Evolutionary conservation across 192 early-diverging fungal genomes (phyloP), one percentile per base, ranked within the genome.

Genomic region (Phlyctochytrium bullatum): DNA sequence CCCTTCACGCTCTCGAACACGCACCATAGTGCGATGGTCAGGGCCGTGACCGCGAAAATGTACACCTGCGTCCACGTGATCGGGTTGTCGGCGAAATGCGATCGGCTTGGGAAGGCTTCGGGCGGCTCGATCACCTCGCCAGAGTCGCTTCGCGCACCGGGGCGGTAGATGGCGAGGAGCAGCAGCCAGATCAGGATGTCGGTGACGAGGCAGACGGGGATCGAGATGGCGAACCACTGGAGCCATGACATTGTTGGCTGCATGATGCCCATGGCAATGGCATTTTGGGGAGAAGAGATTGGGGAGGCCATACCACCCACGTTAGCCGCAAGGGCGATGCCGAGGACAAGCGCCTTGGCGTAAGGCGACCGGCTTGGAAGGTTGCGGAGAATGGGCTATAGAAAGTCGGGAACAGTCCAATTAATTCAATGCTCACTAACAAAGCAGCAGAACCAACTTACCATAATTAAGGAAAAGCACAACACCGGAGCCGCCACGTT

Each of bases 271-370:
- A 98, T 92, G 4, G 96, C 93, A 65, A 98, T 91, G 61, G 94
- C 92, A 79, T 98, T 98, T 70, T 98, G 96, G n/a, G 96, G 96
- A 17, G 92, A 94, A 20, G 93, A 88, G 66, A 98, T 98, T 14
- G 96, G 96, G 23, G 92, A 93, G 1, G 96, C 91, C 96, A 98
- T 98, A 30, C 96, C 96, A 54, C 96, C 96, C 24, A 98, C 84
- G 54, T 98, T 98, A 17, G 94, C 90, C 0, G 96, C 96, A 68
- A 98, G 75, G 2, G 96, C 96, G 74, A 98, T 98, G n/a, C 96
- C 96, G 47, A 98, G 80, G 36, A 98, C 91, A 31, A 98, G 85
- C 62, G 90, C 91, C 24, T 86, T 89, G 23, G 84, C 92, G 79
- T 95, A 98, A 0, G 88, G 72, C 23, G 86, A 90, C 64, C 83